Percentiles rank a stretch among this genome's conserved stretches.
Evolutionary conservation across 2,329 filamentous ascomycete species (phyloP).

Genomic region (Pestalotiopsis sp.): DNA sequence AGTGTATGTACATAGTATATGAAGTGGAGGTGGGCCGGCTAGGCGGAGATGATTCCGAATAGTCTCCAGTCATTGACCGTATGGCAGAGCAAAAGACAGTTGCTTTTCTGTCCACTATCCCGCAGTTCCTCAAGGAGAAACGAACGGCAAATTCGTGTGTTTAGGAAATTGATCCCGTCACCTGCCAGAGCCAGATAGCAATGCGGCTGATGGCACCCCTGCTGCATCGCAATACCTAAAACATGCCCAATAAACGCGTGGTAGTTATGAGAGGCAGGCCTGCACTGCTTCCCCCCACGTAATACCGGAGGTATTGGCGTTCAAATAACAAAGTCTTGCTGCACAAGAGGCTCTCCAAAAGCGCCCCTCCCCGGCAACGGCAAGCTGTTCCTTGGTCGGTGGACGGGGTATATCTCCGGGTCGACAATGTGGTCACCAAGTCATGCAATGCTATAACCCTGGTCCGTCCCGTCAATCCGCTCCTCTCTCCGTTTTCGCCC

Average conservation of each 20-base stretch:
- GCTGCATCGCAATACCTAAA: background rate
- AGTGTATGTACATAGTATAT: too few species aligned
- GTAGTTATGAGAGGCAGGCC: background rate
- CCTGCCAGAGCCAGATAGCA: conserved; percentile 1
- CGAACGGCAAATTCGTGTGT: background rate
- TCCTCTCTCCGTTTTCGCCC: background rate
- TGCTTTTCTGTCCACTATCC: too few species aligned
- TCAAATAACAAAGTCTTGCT: background rate
- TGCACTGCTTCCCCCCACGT: background rate
- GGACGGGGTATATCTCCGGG: conserved; percentile 4
- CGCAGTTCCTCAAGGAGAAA: background rate
- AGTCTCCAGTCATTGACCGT: too few species aligned
- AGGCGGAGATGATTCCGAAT: too few species aligned
- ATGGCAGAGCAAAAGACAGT: too few species aligned
- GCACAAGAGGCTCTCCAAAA: background rate
- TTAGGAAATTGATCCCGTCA: background rate
- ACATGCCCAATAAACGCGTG: background rate
- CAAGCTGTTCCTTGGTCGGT: too few species aligned
- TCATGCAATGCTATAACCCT: background rate
- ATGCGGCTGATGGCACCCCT: background rate
- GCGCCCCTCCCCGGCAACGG: background rate
- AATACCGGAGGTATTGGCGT: background rate
- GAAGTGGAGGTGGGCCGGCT: too few species aligned
- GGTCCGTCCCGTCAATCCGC: background rate
- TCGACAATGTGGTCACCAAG: background rate